Percentiles rank a stretch among this genome's conserved stretches.
Evolutionary conservation across 495 filamentous ascomycete species (phyloP).

Genomic region (Friedmanniomyces simplex): DNA sequence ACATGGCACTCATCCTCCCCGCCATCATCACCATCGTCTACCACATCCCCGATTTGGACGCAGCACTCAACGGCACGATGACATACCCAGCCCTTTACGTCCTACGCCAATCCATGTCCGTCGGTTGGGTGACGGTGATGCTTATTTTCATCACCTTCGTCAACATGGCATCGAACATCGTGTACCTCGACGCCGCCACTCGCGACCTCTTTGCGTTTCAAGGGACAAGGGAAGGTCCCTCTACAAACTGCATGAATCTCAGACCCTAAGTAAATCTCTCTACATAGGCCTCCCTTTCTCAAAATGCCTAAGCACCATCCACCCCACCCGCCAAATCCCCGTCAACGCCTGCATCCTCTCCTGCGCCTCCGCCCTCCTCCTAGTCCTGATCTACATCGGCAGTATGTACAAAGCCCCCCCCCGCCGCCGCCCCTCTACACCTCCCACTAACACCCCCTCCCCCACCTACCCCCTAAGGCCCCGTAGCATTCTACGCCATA

Average conservation of each 20-base stretch:
- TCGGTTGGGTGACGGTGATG: conserved; percentile 28
- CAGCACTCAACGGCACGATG: conserved; percentile 28
- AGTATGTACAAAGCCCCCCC: too few species aligned
- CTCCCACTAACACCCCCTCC: too few species aligned
- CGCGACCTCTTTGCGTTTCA: conserved; percentile 8
- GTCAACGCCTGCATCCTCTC: conserved; percentile 36
- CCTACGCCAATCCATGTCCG: conserved; percentile 27
- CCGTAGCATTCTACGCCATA: conserved; percentile 46
- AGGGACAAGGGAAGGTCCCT: neutral
- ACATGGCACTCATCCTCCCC: conserved; percentile 13
- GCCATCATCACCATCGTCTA: conserved; percentile 40
- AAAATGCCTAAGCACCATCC: neutral
- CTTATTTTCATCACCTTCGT: conserved; percentile 35
- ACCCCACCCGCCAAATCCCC: conserved; percentile 1
- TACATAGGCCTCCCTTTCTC: conserved; percentile 5
- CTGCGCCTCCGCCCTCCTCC: conserved; percentile 39
- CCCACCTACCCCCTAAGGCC: too few species aligned
- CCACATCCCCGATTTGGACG: conserved; percentile 34
- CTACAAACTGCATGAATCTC: neutral
- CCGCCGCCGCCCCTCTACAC: too few species aligned
- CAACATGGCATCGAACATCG: conserved; percentile 29
- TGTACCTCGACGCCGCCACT: neutral
- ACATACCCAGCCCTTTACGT: conserved; percentile 35
- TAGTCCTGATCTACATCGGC: conserved; percentile 54
- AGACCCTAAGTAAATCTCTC: neutral